A percentile compares a stretch with the other conserved stretches of the same genome.
Evolutionary conservation across 495 filamentous ascomycete genomes (phyloP).

Genomic region (Bacidia rubella): DNA sequence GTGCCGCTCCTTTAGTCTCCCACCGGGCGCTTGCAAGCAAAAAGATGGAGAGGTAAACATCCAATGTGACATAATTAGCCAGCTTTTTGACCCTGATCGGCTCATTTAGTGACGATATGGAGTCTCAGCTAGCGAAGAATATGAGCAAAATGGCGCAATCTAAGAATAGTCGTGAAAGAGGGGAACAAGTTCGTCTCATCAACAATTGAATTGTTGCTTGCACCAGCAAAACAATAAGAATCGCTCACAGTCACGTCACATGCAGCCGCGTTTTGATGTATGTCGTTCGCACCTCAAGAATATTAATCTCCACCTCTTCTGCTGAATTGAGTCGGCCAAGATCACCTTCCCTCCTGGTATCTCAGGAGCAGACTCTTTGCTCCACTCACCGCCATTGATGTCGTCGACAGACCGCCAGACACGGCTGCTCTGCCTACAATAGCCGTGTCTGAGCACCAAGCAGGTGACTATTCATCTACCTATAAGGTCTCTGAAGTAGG

Average conservation of each 20-base stretch:
- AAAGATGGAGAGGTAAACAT: background rate
- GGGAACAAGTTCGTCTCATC: background rate
- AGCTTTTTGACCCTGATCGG: background rate
- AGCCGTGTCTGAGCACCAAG: background rate
- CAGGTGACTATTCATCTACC: background rate
- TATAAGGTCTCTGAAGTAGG: background rate
- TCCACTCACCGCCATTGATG: background rate
- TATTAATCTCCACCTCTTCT: background rate
- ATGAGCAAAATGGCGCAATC: conserved; percentile 3
- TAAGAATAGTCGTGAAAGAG: conserved; percentile 2
- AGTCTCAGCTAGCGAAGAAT: background rate
- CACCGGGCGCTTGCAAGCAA: conserved; percentile 6
- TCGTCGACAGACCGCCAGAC: background rate
- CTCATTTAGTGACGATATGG: conserved; percentile 1
- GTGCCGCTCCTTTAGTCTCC: conserved; percentile 3
- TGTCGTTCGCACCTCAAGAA: background rate
- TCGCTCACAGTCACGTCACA: background rate
- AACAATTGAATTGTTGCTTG: too few relatives aligned
- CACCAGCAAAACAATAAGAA: too few relatives aligned
- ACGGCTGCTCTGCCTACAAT: background rate
- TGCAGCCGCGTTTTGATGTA: background rate
- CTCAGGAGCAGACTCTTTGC: background rate
- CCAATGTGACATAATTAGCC: conserved; percentile 1
- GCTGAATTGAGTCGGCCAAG: background rate
- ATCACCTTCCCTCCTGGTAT: background rate